Evolutionary conservation across 768 basidiomycete species (phyloP).

Genomic region (Lactifluus volemus): DNA sequence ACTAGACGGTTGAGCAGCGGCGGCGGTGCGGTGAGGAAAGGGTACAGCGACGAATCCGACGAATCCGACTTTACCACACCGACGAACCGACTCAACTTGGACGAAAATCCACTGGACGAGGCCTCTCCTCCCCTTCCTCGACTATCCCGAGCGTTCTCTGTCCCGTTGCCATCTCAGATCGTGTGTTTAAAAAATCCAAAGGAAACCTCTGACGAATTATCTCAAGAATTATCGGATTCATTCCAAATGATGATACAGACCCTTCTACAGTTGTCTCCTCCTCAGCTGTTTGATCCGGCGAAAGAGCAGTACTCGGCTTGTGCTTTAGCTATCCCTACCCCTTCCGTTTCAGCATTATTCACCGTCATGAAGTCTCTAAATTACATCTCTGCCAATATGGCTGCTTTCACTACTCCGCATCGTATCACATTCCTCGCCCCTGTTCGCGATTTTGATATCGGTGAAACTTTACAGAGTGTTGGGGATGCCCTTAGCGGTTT

Average conservation of each 20-base stretch:
- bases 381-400: constrained; percentile 84
- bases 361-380: constrained; percentile 91
- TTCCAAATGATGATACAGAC: constrained; percentile 89
- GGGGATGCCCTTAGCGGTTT: constrained; percentile 82
- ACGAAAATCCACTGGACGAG: constrained; percentile 28
- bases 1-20: constrained; percentile 7
- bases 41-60: constrained; percentile 22
- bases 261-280: constrained; percentile 81
- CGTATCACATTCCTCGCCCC: background rate
- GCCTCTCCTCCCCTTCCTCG: constrained; percentile 33
- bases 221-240: constrained; percentile 83
- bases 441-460: constrained; percentile 75
- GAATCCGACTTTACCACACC: constrained; percentile 27
- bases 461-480: constrained; percentile 81
- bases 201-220: constrained; percentile 45
- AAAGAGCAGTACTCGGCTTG: constrained; percentile 92
- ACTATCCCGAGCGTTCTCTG: constrained; percentile 70
- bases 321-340: constrained; percentile 76
- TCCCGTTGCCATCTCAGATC: constrained; percentile 76
- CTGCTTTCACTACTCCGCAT: constrained; percentile 32
- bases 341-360: constrained; percentile 82
- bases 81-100: constrained; percentile 25
- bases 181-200: constrained; percentile 64
- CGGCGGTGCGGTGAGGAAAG: constrained; percentile 16
- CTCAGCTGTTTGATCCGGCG: constrained; percentile 84